phyloP scores from a whole-genome alignment of 2,329 filamentous ascomycete genomes.

The Microcera coccophila region DNA sequence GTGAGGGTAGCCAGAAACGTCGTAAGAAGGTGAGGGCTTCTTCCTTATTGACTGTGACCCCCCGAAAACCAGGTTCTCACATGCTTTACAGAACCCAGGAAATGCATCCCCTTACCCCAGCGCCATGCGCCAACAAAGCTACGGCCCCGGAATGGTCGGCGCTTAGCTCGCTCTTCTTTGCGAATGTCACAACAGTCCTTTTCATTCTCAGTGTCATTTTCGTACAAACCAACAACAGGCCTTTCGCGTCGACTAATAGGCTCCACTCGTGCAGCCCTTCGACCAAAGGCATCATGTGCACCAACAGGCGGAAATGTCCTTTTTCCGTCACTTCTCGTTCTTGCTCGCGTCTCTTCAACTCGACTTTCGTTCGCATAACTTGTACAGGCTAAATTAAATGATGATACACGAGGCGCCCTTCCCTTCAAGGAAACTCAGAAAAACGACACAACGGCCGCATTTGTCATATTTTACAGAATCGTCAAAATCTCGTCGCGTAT shows the following conservation, averaged over 20 bases:
- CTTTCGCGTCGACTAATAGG: conserved; percentile 8
- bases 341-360: conserved; percentile 12
- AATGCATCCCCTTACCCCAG: conserved; percentile 41
- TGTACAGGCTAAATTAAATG: conserved; percentile 29
- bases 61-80: conserved; percentile 24
- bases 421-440: conserved; percentile 12
- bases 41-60: too few species aligned
- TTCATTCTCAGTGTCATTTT: background rate
- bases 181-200: background rate
- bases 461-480: conserved; percentile 9
- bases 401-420: conserved; percentile 25
- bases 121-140: conserved; percentile 49
- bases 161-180: conserved; percentile 39
- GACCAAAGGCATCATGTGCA: conserved; percentile 7
- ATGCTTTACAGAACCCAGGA: conserved; percentile 43
- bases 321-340: conserved; percentile 9
- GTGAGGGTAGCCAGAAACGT: conserved; percentile 62
- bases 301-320: conserved; percentile 8
- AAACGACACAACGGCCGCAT: conserved; percentile 10
- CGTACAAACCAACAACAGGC: background rate
- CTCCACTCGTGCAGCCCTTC: conserved; percentile 11
- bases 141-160: conserved; percentile 56
- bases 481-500: background rate
- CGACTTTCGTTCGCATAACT: conserved; percentile 18
- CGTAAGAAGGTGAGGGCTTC: conserved; percentile 57